Conservation (phyloP, 2,329 filamentous ascomycete genomes). For the Lasiodiplodia hormozganensis region DNA sequence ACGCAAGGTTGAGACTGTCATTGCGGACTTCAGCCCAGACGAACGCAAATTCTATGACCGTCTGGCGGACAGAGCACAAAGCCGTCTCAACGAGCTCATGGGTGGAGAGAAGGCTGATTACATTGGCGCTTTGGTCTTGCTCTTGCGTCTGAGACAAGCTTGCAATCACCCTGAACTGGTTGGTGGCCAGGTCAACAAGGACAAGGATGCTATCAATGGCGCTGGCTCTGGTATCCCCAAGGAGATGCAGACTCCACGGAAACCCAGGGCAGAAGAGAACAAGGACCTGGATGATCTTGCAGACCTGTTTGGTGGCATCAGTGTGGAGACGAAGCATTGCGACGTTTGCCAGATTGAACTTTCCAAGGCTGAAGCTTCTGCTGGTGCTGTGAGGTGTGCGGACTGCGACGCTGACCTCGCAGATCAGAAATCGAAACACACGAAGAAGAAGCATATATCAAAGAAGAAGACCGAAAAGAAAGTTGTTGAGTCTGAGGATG, state of each 20-base stretch:
- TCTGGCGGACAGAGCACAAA: conserved; percentile 83
- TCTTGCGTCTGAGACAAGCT: conserved; percentile 88
- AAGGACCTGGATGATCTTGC: conserved; percentile 82
- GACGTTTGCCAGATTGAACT: conserved; percentile 81
- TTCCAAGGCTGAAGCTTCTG: conserved; percentile 60
- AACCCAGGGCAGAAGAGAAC: conserved; percentile 58
- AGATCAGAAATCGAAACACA: conserved; percentile 54
- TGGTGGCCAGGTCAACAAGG: conserved; percentile 82
- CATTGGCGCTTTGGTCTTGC: conserved; percentile 88
- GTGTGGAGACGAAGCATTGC: conserved; percentile 77
- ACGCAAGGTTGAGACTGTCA: conserved; percentile 82
- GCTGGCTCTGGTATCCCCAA: conserved; percentile 36
- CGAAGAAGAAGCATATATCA: conserved; percentile 53
- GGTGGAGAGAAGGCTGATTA: conserved; percentile 80
- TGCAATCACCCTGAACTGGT: conserved; percentile 94
- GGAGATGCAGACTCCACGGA: conserved; percentile 44
- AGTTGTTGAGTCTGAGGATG: conserved; percentile 45
- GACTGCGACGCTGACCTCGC: conserved; percentile 79
- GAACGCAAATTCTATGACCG: conserved; percentile 88
- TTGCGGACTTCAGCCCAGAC: conserved; percentile 76
- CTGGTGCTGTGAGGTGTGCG: conserved; percentile 67
- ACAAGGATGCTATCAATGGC: conserved; percentile 79
- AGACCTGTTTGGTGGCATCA: conserved; percentile 84
- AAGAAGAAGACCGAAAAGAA: conserved; percentile 50
- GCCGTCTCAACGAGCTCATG: conserved; percentile 89